Evolutionary conservation across 1,284 basidiomycete species (phyloP).

Genomic region (Papiliotrema terrestris): DNA sequence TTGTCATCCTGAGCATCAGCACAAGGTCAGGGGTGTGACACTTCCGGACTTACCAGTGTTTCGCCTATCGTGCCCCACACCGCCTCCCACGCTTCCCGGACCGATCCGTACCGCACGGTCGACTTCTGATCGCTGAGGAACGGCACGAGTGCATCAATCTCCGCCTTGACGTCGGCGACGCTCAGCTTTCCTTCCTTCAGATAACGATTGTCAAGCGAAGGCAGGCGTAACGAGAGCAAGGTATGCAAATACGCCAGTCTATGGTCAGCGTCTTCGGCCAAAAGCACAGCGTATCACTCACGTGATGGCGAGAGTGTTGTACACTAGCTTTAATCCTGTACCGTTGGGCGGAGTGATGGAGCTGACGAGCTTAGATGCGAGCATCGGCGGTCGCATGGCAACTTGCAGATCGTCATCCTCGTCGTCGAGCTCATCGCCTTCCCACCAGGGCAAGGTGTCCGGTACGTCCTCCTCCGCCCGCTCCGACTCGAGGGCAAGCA

Average conservation of each 20-base stretch:
- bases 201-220: constrained; percentile 21
- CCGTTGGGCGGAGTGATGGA: constrained; percentile 18
- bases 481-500: constrained; percentile 26
- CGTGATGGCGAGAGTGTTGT: constrained; percentile 43
- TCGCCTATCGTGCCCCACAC: constrained; percentile 36
- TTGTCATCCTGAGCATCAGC: constrained; percentile 3
- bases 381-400: constrained; percentile 7
- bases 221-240: constrained; percentile 34
- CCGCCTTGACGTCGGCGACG: constrained; percentile 16
- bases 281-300: constrained; percentile 16
- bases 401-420: constrained; percentile 9
- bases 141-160: constrained; percentile 26
- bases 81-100: constrained; percentile 32
- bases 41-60: not conserved
- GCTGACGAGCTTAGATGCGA: constrained; percentile 5
- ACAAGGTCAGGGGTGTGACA: not conserved
- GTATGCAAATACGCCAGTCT: constrained; percentile 44
- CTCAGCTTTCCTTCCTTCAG: constrained; percentile 6
- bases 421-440: constrained; percentile 6
- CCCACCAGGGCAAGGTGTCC: constrained; percentile 32
- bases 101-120: constrained; percentile 28
- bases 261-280: not conserved
- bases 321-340: constrained; percentile 33
- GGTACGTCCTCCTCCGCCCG: constrained; percentile 7
- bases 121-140: constrained; percentile 38